A percentile compares a stretch with the other conserved stretches of the same genome.
Evolutionary conservation across 2,329 filamentous ascomycete genomes (phyloP).

Genomic region (Tolypocladium cylindrosporum): DNA sequence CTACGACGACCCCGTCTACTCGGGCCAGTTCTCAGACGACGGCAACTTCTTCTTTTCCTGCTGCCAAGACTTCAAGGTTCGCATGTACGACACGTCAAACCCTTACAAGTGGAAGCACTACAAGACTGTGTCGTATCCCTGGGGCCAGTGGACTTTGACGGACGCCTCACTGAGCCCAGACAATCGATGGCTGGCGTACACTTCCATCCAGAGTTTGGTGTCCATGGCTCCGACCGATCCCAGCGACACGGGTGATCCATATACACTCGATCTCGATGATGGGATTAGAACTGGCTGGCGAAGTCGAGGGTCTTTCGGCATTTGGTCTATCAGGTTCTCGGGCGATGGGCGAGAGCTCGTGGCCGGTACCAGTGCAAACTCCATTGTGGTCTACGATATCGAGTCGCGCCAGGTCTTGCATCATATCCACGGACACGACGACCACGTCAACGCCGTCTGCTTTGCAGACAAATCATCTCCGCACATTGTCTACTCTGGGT

Average conservation of each 20-base stretch:
- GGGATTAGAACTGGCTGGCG: constrained; percentile 15
- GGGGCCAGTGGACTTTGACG: constrained; percentile 90
- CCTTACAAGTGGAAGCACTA: constrained; percentile 94
- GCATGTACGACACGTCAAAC: constrained; percentile 96
- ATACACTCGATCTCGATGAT: constrained; percentile 57
- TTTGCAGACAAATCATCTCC: constrained; percentile 84
- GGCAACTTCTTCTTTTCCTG: constrained; percentile 96
- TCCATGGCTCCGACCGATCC: constrained; percentile 84
- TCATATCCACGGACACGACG: constrained; percentile 64
- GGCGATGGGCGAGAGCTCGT: constrained; percentile 87
- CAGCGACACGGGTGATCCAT: constrained; percentile 68
- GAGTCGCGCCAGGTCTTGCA: constrained; percentile 69
- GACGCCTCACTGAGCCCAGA: constrained; percentile 87
- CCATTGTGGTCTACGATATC: constrained; percentile 86
- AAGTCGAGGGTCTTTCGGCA: constrained; percentile 38
- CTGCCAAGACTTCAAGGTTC: constrained; percentile 84
- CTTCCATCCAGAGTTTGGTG: constrained; percentile 74
- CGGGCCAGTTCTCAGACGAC: constrained; percentile 92
- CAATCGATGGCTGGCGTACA: constrained; percentile 86
- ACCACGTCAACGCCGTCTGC: constrained; percentile 94
- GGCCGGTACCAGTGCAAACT: constrained; percentile 70
- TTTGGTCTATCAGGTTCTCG: constrained; percentile 89
- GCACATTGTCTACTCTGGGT: constrained; percentile 92
- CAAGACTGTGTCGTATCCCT: constrained; percentile 78
- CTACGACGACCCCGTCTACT: constrained; percentile 79